phyloP scores from a whole-genome alignment of 768 basidiomycete genomes.

The Inosperma sp. region DNA sequence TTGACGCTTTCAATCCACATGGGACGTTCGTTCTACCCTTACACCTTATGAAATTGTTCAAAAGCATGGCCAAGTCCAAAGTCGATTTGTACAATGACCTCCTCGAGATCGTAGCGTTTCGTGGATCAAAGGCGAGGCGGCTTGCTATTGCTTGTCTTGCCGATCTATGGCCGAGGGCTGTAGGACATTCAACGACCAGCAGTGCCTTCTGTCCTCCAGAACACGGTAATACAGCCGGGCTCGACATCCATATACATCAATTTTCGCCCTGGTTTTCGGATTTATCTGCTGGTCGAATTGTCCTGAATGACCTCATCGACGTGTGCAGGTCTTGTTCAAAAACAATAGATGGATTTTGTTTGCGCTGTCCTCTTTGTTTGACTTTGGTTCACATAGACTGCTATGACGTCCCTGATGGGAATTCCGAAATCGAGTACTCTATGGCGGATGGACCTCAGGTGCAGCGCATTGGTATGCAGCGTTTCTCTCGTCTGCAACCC shows the following conservation, averaged over 20 bases:
- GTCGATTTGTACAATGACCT: constrained; percentile 67
- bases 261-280: constrained; percentile 65
- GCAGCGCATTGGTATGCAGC: constrained; percentile 56
- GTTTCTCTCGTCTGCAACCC: constrained; percentile 50
- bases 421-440: constrained; percentile 50
- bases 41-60: constrained; percentile 51
- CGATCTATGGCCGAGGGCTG: constrained; percentile 61
- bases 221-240: background rate
- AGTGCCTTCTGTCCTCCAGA: constrained; percentile 39
- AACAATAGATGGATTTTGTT: constrained; percentile 58
- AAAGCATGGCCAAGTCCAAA: constrained; percentile 51
- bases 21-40: constrained; percentile 33
- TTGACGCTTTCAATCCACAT: constrained; percentile 31
- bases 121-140: constrained; percentile 49
- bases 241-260: constrained; percentile 49
- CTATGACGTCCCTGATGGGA: constrained; percentile 67
- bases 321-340: constrained; percentile 56
- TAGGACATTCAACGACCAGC: constrained; percentile 64
- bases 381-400: constrained; percentile 74
- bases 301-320: constrained; percentile 33
- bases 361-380: constrained; percentile 68
- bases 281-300: constrained; percentile 19
- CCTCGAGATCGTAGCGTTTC: constrained; percentile 67
- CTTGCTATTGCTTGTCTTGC: constrained; percentile 52
- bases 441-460: constrained; percentile 40